A percentile compares a stretch with the other conserved stretches of the same genome.
phyloP scores from a whole-genome alignment of 2,329 filamentous ascomycete genomes.

The Akanthomyces dipterigenus region DNA sequence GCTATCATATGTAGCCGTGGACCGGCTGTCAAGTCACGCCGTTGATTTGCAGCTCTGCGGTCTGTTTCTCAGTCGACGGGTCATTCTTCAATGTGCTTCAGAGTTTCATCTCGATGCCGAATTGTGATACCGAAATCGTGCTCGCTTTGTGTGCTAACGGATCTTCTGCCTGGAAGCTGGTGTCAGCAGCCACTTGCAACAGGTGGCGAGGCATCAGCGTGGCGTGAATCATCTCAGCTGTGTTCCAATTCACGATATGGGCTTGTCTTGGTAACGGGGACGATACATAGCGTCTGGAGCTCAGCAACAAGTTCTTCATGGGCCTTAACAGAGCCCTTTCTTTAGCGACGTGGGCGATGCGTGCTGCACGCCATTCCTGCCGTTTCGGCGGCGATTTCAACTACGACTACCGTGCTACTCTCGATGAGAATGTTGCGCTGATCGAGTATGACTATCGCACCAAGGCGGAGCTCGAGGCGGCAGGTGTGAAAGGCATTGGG shows the following conservation, averaged over 20 bases:
- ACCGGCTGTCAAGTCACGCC: neutral
- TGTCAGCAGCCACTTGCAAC: neutral
- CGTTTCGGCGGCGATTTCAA: constrained; percentile 25
- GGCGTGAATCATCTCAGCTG: neutral
- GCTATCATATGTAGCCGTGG: neutral
- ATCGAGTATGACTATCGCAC: constrained; percentile 15
- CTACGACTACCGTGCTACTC: constrained; percentile 25
- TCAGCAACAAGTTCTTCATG: too few relatives aligned
- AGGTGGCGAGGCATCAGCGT: neutral
- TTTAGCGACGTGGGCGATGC: too few relatives aligned
- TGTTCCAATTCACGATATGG: too few relatives aligned
- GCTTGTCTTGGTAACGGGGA: too few relatives aligned
- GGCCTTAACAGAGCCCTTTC: too few relatives aligned
- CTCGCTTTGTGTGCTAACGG: neutral
- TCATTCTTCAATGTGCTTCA: too few relatives aligned
- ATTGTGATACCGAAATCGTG: neutral
- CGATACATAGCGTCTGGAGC: too few relatives aligned
- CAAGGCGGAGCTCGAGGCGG: constrained; percentile 13
- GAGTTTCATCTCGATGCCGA: too few relatives aligned
- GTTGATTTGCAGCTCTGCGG: too few relatives aligned
- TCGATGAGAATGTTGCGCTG: constrained; percentile 18
- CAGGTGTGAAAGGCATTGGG: constrained; percentile 16
- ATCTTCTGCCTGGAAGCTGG: neutral
- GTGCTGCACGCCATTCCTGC: constrained; percentile 26
- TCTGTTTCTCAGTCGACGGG: too few relatives aligned